Conservation (phyloP, 2,329 filamentous ascomycete species). For the Chaetothyriales sp. region DNA sequence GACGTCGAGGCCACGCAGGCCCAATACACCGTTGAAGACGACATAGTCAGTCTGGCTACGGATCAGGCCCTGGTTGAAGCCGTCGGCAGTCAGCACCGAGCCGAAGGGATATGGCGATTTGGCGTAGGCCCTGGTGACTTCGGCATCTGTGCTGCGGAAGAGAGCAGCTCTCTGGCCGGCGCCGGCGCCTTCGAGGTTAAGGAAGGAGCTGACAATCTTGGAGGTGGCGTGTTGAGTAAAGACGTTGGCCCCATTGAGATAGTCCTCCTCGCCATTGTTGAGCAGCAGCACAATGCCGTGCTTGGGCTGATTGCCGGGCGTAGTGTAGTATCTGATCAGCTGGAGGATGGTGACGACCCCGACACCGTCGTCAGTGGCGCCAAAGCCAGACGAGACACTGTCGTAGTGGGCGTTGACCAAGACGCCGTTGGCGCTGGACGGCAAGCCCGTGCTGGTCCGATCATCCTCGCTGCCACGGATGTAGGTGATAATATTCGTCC, state of each 20-base stretch:
- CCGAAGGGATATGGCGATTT: slow-evolving; percentile 64
- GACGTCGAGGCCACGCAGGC: slow-evolving; percentile 76
- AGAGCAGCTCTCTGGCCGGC: slow-evolving; percentile 76
- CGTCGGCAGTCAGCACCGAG: slow-evolving; percentile 65
- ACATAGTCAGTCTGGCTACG: slow-evolving; percentile 80
- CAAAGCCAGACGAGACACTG: slow-evolving; percentile 79
- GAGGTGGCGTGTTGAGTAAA: slow-evolving; percentile 73
- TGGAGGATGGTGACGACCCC: slow-evolving; percentile 78
- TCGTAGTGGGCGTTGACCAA: slow-evolving; percentile 93
- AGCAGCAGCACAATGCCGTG: slow-evolving; percentile 70
- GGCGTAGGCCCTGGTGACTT: slow-evolving; percentile 67
- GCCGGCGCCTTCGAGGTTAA: slow-evolving; percentile 90
- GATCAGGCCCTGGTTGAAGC: slow-evolving; percentile 64
- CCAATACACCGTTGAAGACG: slow-evolving; percentile 61
- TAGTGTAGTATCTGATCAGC: slow-evolving; percentile 72
- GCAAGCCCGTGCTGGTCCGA: slow-evolving; percentile 36
- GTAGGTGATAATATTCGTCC: slow-evolving; percentile 82
- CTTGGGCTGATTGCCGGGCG: slow-evolving; percentile 53
- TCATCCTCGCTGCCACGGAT: slow-evolving; percentile 68
- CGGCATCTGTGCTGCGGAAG: slow-evolving; percentile 74
- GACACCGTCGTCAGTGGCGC: slow-evolving; percentile 86
- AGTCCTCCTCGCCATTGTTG: slow-evolving; percentile 95
- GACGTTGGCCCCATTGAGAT: slow-evolving; percentile 68
- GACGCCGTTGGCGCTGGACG: slow-evolving; percentile 55
- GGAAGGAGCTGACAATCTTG: slow-evolving; percentile 67